Conservation (phyloP, 1,284 basidiomycete genomes). For the Sporisorium graminicola region DNA sequence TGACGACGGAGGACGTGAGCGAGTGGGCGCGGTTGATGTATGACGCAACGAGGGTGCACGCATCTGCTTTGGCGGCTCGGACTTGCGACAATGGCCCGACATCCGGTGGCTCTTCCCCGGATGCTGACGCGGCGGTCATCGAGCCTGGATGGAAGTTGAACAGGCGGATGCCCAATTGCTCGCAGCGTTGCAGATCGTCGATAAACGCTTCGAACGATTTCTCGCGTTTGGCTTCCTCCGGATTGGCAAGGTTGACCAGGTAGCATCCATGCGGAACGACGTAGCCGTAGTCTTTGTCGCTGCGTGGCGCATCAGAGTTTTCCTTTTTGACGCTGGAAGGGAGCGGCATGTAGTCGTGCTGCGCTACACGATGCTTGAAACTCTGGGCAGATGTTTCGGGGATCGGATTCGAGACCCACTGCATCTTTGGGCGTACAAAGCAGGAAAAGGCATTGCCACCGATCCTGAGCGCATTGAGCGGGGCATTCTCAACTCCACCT, state of each 20-base stretch:
- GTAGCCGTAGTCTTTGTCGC: conserved; percentile 61
- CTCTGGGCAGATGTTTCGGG: conserved; percentile 72
- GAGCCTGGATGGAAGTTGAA: conserved; percentile 85
- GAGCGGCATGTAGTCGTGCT: conserved; percentile 26
- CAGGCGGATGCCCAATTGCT: conserved; percentile 79
- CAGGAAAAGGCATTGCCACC: conserved; percentile 86
- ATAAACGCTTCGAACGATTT: conserved; percentile 85
- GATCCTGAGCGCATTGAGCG: conserved; percentile 75
- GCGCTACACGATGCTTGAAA: conserved; percentile 28
- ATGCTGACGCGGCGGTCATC: conserved; percentile 27
- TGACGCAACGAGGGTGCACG: conserved; percentile 78
- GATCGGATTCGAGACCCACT: conserved; percentile 79
- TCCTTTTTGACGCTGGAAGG: conserved; percentile 2
- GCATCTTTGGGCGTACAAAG: conserved; percentile 85
- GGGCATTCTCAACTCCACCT: conserved; percentile 81
- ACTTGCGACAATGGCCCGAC: conserved; percentile 73
- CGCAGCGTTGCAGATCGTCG: conserved; percentile 85
- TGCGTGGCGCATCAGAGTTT: background rate
- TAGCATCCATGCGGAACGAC: conserved; percentile 87
- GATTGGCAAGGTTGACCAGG: conserved; percentile 85
- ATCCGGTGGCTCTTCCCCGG: conserved; percentile 1
- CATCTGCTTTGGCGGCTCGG: conserved; percentile 75
- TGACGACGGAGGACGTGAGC: conserved; percentile 77
- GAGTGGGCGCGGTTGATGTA: conserved; percentile 82
- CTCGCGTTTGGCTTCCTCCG: conserved; percentile 81